These are phyloP conservation scores for Mycena albidolilacea DNA, from an alignment of 768 basidiomycete species.

Conservation along the genomic window DNA sequence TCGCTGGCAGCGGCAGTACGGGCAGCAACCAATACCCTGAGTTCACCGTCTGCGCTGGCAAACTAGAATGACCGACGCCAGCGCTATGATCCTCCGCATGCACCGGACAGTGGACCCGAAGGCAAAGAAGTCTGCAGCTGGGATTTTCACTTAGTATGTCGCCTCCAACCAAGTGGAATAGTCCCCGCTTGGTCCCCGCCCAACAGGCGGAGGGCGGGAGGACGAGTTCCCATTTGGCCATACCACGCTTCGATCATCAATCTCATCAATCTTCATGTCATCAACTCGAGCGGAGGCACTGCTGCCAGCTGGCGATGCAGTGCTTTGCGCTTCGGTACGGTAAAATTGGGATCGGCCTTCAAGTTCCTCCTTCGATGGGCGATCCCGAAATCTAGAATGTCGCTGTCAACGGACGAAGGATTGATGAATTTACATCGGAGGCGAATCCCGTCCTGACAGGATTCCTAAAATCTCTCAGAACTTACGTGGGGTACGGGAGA, in stretches of 20 bases:
- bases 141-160: background rate
- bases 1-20: slow-evolving; percentile 26
- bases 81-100: background rate
- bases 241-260: slow-evolving; percentile 19
- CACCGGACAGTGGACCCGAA: background rate
- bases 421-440: slow-evolving; percentile 16
- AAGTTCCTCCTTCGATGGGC: slow-evolving; percentile 9
- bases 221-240: too few relatives aligned
- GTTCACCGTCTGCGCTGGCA: slow-evolving; percentile 1
- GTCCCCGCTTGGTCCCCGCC: background rate
- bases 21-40: slow-evolving; percentile 21
- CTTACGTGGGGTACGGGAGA: background rate
- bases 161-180: too few relatives aligned
- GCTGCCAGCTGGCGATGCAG: background rate
- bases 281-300: background rate
- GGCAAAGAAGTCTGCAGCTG: background rate
- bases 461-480: background rate
- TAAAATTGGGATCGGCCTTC: slow-evolving; percentile 9
- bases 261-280: slow-evolving; percentile 21
- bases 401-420: slow-evolving; percentile 12
- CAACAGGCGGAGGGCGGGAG: background rate
- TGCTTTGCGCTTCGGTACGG: background rate
- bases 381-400: slow-evolving; percentile 30
- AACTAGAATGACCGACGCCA: background rate
- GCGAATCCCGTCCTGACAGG: background rate